Conservation (phyloP, 495 filamentous ascomycete genomes). For the Penicillium steckii region DNA sequence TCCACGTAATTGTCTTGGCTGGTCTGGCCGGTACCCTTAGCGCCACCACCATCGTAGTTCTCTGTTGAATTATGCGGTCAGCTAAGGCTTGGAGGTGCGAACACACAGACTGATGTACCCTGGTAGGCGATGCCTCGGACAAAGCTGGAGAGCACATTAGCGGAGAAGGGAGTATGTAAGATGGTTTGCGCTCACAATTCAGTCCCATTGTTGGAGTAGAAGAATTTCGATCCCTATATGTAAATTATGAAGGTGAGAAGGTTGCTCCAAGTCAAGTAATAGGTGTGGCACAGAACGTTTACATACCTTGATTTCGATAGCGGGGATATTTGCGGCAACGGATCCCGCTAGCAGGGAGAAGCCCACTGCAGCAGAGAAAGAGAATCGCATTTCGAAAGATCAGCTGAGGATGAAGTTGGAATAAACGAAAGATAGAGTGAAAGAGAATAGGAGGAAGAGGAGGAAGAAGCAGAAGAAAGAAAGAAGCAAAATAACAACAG, state of each 20-base stretch:
- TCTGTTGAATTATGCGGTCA: slow-evolving; percentile 28
- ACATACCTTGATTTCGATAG: not conserved
- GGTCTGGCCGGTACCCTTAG: slow-evolving; percentile 15
- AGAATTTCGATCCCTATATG: slow-evolving; percentile 70
- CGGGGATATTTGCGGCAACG: not conserved
- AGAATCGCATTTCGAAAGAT: not conserved
- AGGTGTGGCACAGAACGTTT: not conserved
- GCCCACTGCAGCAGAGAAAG: not conserved
- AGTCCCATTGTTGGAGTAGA: slow-evolving; percentile 65
- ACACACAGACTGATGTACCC: slow-evolving; percentile 31
- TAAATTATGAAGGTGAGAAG: not conserved
- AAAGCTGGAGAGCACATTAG: slow-evolving; percentile 41
- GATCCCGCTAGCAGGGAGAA: not conserved
- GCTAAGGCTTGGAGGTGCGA: not conserved
- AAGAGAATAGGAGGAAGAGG: not conserved
- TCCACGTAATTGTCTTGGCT: slow-evolving; percentile 49
- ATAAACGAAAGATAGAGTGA: not conserved
- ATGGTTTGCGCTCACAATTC: slow-evolving; percentile 62
- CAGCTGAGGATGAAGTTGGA: not conserved
- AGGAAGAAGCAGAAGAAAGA: too few species aligned
- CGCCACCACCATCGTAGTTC: slow-evolving; percentile 39
- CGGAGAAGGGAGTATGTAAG: not conserved
- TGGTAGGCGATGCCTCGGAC: slow-evolving; percentile 91
- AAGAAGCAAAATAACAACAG: too few species aligned
- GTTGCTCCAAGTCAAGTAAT: not conserved